Conservation (phyloP, 2,329 filamentous ascomycete species). For the Exophiala sideris region DNA sequence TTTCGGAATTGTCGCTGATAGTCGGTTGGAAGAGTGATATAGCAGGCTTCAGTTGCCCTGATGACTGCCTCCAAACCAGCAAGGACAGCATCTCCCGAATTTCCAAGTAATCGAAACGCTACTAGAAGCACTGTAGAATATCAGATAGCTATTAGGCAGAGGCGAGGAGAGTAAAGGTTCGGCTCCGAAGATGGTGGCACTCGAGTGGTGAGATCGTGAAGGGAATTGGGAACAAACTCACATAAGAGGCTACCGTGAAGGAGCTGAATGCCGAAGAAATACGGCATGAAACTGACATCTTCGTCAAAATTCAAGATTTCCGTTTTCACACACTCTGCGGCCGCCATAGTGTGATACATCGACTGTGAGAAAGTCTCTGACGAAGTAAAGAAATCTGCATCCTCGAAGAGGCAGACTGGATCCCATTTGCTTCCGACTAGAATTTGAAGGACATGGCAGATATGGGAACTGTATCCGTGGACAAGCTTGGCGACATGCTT, state of each 20-base stretch:
- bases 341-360: conserved; percentile 47
- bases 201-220: no score
- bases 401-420: conserved; percentile 49
- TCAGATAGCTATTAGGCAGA: no score
- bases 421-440: conserved; percentile 52
- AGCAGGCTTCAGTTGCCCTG: conserved; percentile 51
- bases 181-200: no score
- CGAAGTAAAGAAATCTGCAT: conserved; percentile 50
- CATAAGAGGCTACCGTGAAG: conserved; percentile 50
- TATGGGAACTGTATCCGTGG: conserved; percentile 48
- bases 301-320: conserved; percentile 49
- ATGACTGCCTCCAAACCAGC: conserved; percentile 51
- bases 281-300: conserved; percentile 53
- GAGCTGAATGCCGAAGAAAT: conserved; percentile 53
- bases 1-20: conserved; percentile 56
- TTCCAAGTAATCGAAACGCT: conserved; percentile 46
- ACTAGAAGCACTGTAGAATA: conserved; percentile 40
- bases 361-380: conserved; percentile 46
- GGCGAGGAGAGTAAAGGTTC: no score
- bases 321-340: conserved; percentile 43
- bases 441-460: conserved; percentile 49
- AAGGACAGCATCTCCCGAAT: conserved; percentile 35
- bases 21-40: conserved; percentile 50
- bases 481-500: conserved; percentile 39
- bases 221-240: no score